phyloP scores from a whole-genome alignment of 257 asterid species.

The Haberlea rhodopensis region DNA sequence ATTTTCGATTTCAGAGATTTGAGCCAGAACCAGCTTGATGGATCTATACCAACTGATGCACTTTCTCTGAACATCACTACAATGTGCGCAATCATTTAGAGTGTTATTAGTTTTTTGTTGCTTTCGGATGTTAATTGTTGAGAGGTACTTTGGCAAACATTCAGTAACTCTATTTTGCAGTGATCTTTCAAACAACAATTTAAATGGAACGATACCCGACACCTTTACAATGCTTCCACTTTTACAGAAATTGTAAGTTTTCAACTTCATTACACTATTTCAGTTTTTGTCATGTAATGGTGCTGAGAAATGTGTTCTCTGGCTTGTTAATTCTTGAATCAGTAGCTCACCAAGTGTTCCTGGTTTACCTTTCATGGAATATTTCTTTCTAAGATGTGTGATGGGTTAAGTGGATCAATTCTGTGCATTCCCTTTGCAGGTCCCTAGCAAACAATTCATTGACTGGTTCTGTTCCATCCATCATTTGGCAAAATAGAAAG shows the following conservation, averaged over 20 bases:
- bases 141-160: not conserved
- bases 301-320: too few species aligned
- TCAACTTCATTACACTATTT: not conserved
- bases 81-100: constrained; percentile 44
- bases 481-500: constrained; percentile 74
- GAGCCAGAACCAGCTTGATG: constrained; percentile 75
- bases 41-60: constrained; percentile 59
- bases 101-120: too few species aligned
- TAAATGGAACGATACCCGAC: constrained; percentile 72
- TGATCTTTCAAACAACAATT: constrained; percentile 70
- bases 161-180: constrained; percentile 39
- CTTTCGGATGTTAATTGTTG: too few species aligned
- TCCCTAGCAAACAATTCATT: constrained; percentile 68
- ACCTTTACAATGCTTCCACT: constrained; percentile 78
- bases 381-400: too few species aligned
- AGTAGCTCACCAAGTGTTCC: too few species aligned
- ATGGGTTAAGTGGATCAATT: too few species aligned
- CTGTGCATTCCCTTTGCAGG: constrained; percentile 46
- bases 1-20: constrained; percentile 57
- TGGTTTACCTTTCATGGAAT: too few species aligned
- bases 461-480: constrained; percentile 78
- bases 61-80: constrained; percentile 72
- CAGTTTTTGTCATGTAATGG: too few species aligned
- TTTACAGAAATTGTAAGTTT: constrained; percentile 76
- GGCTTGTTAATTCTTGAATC: too few species aligned